Evolutionary conservation across 768 basidiomycete species (phyloP), one percentile per base, ranked within the genome.

Genomic region (Suillus americanus): DNA sequence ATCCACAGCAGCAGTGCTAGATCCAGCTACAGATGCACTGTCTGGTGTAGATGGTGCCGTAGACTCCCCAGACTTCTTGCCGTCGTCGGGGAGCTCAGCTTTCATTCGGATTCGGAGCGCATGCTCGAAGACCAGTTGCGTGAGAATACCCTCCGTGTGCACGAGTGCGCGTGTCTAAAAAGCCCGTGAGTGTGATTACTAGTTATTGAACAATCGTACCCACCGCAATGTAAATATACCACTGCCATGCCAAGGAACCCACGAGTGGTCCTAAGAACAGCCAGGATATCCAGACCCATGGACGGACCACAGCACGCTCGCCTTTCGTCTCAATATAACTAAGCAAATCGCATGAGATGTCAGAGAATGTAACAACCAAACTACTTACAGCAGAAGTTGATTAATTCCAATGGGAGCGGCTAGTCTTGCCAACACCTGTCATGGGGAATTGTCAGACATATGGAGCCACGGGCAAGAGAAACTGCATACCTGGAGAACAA

Each of bases 211-310:
- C 1, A 10, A 51, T 10, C 64, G 55, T 7, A 23, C 66, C 8
- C 30, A 78, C 76, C 25, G 72, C 62, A 30, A 74, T 64, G 66
- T 78, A 86, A 43, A 82, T 76, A 68, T 88, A 90, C 75, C 79
- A 81, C 66, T 91, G 86, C 62, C 82, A 79, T 35, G 76, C 67
- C 9, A 89, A 28, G 5, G 82, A 77, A 14, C 73, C 76, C 12
- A 82, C 0, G 5, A 79, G 70, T 14, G 86, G 83, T 14, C 85
- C 86, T 6, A 82, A 55, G 65, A 86, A 82, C 14, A 88, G 76
- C 70, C 77, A 76, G 0, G 75, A 38, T 16, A 91, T 82, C 89
- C 90, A 92, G 8, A 91, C 83, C 85, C 89, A 90, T 1, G 90
- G 90, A 41, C 82, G 81, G 37, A 89, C 73, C 8, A 74, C 68